phyloP scores from a whole-genome alignment of 2,329 filamentous ascomycete genomes.

The Bipolaris sorokiniana region DNA sequence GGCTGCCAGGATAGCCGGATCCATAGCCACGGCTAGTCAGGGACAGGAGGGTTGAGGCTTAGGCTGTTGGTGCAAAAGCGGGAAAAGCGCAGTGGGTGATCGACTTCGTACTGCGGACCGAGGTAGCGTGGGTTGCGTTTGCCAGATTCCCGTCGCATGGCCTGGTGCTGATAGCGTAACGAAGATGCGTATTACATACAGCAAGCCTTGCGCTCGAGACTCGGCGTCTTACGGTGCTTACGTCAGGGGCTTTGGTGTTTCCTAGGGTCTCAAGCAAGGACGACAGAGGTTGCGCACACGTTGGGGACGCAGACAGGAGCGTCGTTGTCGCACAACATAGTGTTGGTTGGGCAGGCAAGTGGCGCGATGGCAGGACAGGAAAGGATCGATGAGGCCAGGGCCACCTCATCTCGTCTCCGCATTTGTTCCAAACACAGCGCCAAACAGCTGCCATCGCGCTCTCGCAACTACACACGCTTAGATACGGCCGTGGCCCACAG shows the following conservation, averaged over 20 bases:
- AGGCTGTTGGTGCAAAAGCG: neutral
- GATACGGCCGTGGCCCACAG: conserved; percentile 3
- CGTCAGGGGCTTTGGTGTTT: neutral
- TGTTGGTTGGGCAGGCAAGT: neutral
- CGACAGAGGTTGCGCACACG: too few relatives aligned
- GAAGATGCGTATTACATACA: neutral
- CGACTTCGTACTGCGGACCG: conserved; percentile 1
- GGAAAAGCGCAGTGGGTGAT: neutral
- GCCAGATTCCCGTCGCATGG: neutral
- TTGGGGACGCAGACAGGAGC: too few relatives aligned
- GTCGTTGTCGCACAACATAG: conserved; percentile 6
- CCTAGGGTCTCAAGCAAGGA: neutral
- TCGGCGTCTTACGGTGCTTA: neutral
- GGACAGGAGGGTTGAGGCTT: neutral
- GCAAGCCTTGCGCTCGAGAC: neutral
- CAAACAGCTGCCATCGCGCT: conserved; percentile 8
- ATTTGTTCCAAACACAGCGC: conserved; percentile 12
- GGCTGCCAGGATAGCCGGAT: neutral
- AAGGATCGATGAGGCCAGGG: conserved; percentile 9
- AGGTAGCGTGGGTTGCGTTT: neutral
- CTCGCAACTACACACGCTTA: neutral
- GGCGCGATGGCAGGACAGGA: conserved; percentile 7
- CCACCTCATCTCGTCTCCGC: conserved; percentile 15
- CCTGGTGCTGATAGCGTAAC: neutral
- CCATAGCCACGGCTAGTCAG: neutral